Conservation (phyloP, 1,284 basidiomycete genomes). For the Mycena citricolor region DNA sequence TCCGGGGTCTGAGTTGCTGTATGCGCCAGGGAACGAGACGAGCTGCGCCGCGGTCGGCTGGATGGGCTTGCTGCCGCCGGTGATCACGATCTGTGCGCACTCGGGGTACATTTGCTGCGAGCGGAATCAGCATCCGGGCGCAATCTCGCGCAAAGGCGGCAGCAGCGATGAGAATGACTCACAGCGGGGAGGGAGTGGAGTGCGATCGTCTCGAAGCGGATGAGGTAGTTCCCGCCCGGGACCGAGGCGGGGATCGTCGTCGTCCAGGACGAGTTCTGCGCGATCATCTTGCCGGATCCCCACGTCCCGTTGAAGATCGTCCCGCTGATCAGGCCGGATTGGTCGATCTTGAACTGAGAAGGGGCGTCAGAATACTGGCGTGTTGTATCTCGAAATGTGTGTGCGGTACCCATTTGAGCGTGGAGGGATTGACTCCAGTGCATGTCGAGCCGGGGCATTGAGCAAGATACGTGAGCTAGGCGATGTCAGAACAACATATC, state of each 20-base stretch:
- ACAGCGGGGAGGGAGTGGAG: slow-evolving; percentile 55
- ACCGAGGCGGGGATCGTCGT: slow-evolving; percentile 52
- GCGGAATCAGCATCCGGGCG: slow-evolving; percentile 1
- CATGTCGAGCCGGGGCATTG: slow-evolving; percentile 49
- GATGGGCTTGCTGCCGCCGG: slow-evolving; percentile 44
- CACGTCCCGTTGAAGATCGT: slow-evolving; percentile 47
- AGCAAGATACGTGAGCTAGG: slow-evolving; percentile 50
- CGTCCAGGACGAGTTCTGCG: slow-evolving; percentile 54
- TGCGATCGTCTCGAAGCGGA: slow-evolving; percentile 58
- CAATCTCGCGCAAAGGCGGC: background rate
- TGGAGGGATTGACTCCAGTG: slow-evolving; percentile 43
- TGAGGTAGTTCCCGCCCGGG: slow-evolving; percentile 51
- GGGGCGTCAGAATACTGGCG: background rate
- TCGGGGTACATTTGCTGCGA: slow-evolving; percentile 52
- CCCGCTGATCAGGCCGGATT: slow-evolving; percentile 53
- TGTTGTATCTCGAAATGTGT: background rate
- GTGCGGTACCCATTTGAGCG: slow-evolving; percentile 46
- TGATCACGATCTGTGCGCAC: slow-evolving; percentile 52
- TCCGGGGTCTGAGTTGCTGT: slow-evolving; percentile 47
- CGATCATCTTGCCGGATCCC: slow-evolving; percentile 53
- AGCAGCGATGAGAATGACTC: slow-evolving; percentile 22
- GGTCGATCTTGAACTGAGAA: slow-evolving; percentile 54
- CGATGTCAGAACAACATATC: background rate
- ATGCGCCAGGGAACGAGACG: slow-evolving; percentile 52
- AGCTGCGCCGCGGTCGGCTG: slow-evolving; percentile 45